Conservation (phyloP, 352 stramenopile species). For the Phytopythium boreale region DNA sequence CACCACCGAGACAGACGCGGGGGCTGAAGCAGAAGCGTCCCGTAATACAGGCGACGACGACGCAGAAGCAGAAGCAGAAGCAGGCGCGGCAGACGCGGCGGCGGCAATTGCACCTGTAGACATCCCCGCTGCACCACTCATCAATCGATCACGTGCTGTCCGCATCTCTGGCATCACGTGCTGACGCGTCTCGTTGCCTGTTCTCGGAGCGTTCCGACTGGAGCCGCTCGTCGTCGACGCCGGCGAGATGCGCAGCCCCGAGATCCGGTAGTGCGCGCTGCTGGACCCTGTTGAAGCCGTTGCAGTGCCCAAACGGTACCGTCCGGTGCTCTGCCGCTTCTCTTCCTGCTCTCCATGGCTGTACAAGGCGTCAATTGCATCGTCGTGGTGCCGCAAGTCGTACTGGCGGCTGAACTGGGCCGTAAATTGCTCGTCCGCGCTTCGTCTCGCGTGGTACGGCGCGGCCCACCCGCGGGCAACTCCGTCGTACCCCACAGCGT, state of each 20-base stretch:
- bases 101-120: background rate
- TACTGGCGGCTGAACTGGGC: background rate
- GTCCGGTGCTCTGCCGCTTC: background rate
- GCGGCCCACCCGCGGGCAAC: background rate
- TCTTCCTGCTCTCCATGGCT: background rate
- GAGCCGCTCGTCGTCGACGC: background rate
- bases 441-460: background rate
- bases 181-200: background rate
- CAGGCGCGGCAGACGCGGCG: background rate
- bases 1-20: background rate
- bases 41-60: background rate
- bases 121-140: background rate
- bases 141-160: background rate
- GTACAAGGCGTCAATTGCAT: background rate
- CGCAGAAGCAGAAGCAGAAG: background rate
- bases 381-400: background rate
- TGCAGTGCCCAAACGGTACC: background rate
- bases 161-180: background rate
- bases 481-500: background rate
- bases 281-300: background rate
- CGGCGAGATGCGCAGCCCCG: constrained; percentile 2
- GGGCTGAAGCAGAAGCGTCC: background rate
- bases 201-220: background rate
- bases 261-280: background rate
- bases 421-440: background rate